Evolutionary conservation across 164 flowering plant genomes (phyloP), one percentile per base, ranked within the genome.

Genomic region (Dillenia turbinata): DNA sequence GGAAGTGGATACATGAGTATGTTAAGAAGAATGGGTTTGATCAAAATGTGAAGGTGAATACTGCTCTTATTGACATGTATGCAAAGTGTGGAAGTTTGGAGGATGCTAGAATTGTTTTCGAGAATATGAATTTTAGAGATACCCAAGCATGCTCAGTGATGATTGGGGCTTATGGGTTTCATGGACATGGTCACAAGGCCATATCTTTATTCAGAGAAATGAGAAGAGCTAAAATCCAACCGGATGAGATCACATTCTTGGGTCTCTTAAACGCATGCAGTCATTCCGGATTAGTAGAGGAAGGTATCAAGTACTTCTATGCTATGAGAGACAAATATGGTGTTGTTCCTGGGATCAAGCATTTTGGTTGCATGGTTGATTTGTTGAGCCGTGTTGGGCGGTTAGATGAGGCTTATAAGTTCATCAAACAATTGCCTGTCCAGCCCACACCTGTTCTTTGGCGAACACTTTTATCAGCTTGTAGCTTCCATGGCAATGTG

Each of bases 361-460:
- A 88, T 69, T 86, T 80, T 66, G 92, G 92, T 9, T 84, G 87
- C 66, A 74, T 88, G 81, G 84, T 88, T 46, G 96, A 86, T 80
- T 69, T 86, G 69, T 71, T 86, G 16, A 80, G 85, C 54, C 77
- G 89, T 57, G 83, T 84, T 8, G 90, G 91, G 52, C 79, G 64
- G 43, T 63, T 88, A 14, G 73, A 77, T 45, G 88, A 83, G 71
- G 92, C 92, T 40, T 84, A 73, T 64, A 64, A 69, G 47, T 84
- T 88, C 73, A 80, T 86, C 33, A 70, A 72, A 68, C 74, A 48
- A 15, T 55, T 86, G 72, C 89, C 86, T 10, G 70, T 80, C 47
- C 64, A 74, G 75, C 84, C 90, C 49, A 86, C 90, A 1, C 79
- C 82, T 9, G 72, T 88, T 56, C 73, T 88, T 0, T 88, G 96